These are phyloP conservation scores for Trichomonascus vanleenenianus DNA, from an alignment of 805 yeast species.

Conservation along the genomic window DNA sequence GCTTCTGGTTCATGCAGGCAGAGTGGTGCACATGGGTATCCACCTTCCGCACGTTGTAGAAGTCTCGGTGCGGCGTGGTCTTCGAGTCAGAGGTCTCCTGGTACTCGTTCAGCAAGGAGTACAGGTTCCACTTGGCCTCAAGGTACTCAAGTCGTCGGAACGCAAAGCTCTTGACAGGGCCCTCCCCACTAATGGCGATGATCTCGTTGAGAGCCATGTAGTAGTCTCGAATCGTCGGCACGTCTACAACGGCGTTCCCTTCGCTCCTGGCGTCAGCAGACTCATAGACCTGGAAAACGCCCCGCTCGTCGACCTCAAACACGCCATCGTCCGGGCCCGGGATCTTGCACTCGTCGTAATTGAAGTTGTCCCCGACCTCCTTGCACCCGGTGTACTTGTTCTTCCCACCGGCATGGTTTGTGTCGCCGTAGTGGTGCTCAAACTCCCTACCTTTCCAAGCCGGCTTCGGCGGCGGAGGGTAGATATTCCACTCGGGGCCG, in stretches of 20 bases:
- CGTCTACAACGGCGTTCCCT: conserved; percentile 36
- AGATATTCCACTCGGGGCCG: conserved; percentile 60
- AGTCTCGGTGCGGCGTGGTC: conserved; percentile 93
- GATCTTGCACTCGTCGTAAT: conserved; percentile 46
- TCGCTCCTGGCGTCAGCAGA: conserved; percentile 21
- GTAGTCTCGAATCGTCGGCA: conserved; percentile 82
- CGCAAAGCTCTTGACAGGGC: conserved; percentile 95
- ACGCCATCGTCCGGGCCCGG: conserved; percentile 43
- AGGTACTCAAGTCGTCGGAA: conserved; percentile 86
- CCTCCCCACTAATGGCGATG: conserved; percentile 75
- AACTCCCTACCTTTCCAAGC: conserved; percentile 62
- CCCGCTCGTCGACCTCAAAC: conserved; percentile 48
- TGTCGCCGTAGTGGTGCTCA: conserved; percentile 24
- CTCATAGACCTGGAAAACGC: conserved; percentile 58
- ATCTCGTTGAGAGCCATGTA: conserved; percentile 75
- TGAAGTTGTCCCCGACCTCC: conserved; percentile 45
- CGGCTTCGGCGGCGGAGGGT: conserved; percentile 93
- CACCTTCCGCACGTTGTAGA: conserved; percentile 91
- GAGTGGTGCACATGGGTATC: conserved; percentile 99
- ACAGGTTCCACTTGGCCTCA: conserved; percentile 95
- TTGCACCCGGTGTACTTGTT: background rate
- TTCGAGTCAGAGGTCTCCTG: conserved; percentile 88
- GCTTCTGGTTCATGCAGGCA: conserved; percentile 99
- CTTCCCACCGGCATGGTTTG: background rate
- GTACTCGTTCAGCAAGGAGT: conserved; percentile 79